Conservation (phyloP, 768 basidiomycete genomes). For the Panellus pusillus region DNA sequence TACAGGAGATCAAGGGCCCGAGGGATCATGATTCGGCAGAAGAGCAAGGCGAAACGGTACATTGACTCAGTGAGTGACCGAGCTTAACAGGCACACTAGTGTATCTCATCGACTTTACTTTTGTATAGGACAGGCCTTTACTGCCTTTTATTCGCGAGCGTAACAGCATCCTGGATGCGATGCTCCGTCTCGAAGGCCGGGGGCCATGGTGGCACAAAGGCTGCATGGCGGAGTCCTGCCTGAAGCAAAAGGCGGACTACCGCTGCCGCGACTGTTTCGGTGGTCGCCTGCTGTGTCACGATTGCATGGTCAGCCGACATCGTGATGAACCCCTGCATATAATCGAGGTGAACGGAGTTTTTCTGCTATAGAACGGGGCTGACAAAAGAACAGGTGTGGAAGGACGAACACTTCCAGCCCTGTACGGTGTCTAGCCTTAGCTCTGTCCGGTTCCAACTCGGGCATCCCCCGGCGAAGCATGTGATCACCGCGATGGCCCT, state of each 20-base stretch:
- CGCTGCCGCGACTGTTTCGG: slow-evolving; percentile 21
- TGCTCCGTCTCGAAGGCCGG: slow-evolving; percentile 18
- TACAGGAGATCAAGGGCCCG: no score
- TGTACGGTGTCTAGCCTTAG: background rate
- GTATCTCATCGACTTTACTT: no score
- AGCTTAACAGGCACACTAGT: no score
- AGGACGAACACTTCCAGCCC: slow-evolving; percentile 15
- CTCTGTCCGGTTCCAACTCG: background rate
- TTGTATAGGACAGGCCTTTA: no score
- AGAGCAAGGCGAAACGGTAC: no score
- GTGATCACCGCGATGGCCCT: slow-evolving; percentile 2
- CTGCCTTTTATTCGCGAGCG: background rate
- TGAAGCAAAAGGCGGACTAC: background rate
- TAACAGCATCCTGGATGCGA: slow-evolving; percentile 13
- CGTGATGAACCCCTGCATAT: no score
- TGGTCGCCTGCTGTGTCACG: slow-evolving; percentile 7
- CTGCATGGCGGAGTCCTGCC: slow-evolving; percentile 1
- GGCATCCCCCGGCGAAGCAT: background rate
- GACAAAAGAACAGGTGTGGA: slow-evolving; percentile 20
- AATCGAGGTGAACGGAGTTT: slow-evolving; percentile 18
- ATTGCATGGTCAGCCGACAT: slow-evolving; percentile 20
- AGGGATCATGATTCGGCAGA: no score
- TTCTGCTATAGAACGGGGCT: no score
- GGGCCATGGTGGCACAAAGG: slow-evolving; percentile 13
- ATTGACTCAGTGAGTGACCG: no score